Conservation (phyloP, 345 rosid genomes). For the Cardiospermum halicacabum region DNA sequence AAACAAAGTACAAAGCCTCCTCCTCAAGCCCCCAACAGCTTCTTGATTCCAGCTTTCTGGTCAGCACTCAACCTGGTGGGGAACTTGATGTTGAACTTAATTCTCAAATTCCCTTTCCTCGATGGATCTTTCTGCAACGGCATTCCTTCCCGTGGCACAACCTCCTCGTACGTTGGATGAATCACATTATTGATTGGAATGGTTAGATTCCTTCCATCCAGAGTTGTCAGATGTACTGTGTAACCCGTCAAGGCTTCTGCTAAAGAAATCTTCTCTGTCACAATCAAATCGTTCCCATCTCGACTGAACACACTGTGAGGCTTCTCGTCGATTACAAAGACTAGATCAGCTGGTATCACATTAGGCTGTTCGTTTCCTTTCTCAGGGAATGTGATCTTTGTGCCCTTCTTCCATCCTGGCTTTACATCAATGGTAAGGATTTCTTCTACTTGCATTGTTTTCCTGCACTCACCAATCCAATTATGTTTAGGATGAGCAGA, state of each 20-base stretch:
- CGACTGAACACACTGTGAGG: constrained; percentile 51
- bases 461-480: constrained; percentile 25
- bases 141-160: constrained; percentile 54
- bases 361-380: constrained; percentile 45
- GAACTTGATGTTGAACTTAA: constrained; percentile 59
- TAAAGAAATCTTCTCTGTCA: constrained; percentile 39
- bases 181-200: constrained; percentile 43
- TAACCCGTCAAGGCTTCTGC: constrained; percentile 59
- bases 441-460: constrained; percentile 32
- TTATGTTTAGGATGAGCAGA: not conserved
- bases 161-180: constrained; percentile 50
- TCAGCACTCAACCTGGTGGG: constrained; percentile 46
- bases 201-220: constrained; percentile 49
- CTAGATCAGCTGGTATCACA: constrained; percentile 40
- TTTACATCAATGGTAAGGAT: constrained; percentile 40
- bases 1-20: no score
- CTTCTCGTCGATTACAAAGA: constrained; percentile 57
- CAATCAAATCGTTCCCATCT: constrained; percentile 52
- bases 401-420: constrained; percentile 58
- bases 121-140: constrained; percentile 56
- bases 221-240: constrained; percentile 41
- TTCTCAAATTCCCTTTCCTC: constrained; percentile 48
- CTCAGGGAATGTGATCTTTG: constrained; percentile 51
- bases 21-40: constrained; percentile 33
- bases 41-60: constrained; percentile 50